These are phyloP conservation scores for Andalucia godoyi DNA, from an alignment of 78 protist species.

Conservation along the genomic window DNA sequence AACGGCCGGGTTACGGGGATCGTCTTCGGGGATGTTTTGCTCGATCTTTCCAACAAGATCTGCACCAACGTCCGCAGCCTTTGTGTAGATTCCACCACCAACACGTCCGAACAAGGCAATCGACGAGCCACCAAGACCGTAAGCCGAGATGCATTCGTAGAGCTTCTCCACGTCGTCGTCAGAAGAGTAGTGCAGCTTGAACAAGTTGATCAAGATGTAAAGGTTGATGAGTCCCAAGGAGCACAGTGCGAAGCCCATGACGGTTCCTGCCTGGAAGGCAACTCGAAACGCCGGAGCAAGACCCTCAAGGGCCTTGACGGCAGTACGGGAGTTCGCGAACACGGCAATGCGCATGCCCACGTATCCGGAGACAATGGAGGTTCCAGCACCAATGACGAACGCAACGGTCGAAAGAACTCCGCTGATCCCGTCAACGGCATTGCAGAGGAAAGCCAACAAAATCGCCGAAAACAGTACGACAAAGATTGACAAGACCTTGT, in stretches of 20 bases:
- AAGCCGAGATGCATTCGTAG: constrained; percentile 48
- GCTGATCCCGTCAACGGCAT: background rate
- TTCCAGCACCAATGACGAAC: constrained; percentile 33
- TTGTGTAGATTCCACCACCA: constrained; percentile 65
- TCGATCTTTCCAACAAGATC: constrained; percentile 58
- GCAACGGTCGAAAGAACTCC: constrained; percentile 5
- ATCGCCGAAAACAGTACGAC: constrained; percentile 7
- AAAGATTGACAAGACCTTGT: constrained; percentile 3
- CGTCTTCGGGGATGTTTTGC: constrained; percentile 42
- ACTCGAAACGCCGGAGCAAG: background rate
- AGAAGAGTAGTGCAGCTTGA: background rate
- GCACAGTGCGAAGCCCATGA: constrained; percentile 43
- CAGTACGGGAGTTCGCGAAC: constrained; percentile 27
- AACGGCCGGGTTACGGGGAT: constrained; percentile 55
- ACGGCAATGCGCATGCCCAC: constrained; percentile 49
- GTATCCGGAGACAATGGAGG: constrained; percentile 33
- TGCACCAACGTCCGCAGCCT: constrained; percentile 64
- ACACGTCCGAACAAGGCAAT: constrained; percentile 61
- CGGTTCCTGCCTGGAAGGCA: constrained; percentile 49
- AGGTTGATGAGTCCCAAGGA: constrained; percentile 4
- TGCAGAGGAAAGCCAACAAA: background rate
- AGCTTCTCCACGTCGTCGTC: background rate
- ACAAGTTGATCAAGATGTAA: background rate
- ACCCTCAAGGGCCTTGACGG: background rate
- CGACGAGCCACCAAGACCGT: constrained; percentile 59